Percentiles rank a stretch among this genome's conserved stretches.
These are phyloP conservation scores for Perkinsela sp. DNA, from an alignment of 208 protist genomes.

Conservation along the genomic window DNA sequence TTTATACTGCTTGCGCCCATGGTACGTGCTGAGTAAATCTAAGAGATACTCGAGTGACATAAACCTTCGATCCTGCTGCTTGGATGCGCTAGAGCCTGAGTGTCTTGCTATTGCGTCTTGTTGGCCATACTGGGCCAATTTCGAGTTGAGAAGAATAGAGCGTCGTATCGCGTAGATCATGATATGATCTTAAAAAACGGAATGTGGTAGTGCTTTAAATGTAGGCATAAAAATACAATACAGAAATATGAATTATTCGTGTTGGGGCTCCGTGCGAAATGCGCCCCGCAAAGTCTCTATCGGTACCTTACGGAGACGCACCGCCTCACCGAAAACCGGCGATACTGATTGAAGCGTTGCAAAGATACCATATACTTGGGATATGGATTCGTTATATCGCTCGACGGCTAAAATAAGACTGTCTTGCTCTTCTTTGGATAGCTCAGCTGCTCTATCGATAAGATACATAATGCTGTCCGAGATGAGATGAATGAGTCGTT, in stretches of 20 bases:
- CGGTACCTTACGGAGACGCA: not conserved
- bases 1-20: constrained; percentile 49
- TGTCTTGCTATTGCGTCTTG: too few relatives aligned
- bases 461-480: not conserved
- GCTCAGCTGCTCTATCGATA: not conserved
- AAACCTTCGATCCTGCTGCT: not conserved
- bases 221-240: too few relatives aligned
- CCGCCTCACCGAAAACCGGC: not conserved
- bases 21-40: constrained; percentile 25
- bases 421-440: not conserved
- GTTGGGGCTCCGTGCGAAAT: too few relatives aligned
- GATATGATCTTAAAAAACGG: too few relatives aligned
- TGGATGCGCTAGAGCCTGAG: too few relatives aligned
- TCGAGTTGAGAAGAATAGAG: too few relatives aligned
- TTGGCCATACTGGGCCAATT: too few relatives aligned
- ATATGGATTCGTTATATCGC: not conserved
- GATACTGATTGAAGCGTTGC: not conserved
- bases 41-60: constrained; percentile 20
- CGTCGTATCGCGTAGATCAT: too few relatives aligned
- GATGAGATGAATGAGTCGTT: not conserved
- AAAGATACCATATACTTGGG: not conserved
- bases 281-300: too few relatives aligned
- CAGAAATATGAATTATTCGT: too few relatives aligned
- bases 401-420: not conserved
- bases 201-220: too few relatives aligned